Evolutionary conservation across 306 rosid genomes (phyloP).

Genomic region (Cercis canadensis): DNA sequence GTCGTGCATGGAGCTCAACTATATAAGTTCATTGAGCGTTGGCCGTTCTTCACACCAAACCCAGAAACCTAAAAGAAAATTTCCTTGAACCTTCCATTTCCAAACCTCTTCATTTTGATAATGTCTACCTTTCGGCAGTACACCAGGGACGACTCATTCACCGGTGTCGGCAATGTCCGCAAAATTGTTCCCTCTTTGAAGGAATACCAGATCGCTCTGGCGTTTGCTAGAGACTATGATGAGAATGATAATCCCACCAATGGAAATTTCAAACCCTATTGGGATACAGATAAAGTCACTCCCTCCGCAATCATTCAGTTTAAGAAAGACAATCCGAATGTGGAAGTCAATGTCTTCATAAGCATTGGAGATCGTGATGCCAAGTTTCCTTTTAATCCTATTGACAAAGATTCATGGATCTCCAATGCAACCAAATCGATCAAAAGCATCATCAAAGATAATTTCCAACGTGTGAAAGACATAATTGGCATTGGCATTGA

Average conservation of each 20-base stretch:
- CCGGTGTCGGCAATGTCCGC: constrained; percentile 26
- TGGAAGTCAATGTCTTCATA: constrained; percentile 43
- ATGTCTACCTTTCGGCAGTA: constrained; percentile 50
- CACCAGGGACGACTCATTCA: constrained; percentile 49
- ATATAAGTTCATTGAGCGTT: too few relatives aligned
- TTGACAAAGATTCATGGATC: constrained; percentile 24
- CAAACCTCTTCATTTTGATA: not conserved
- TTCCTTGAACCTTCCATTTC: too few relatives aligned
- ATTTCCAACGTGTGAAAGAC: not conserved
- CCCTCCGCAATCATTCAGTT: constrained; percentile 31
- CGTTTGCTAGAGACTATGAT: constrained; percentile 47
- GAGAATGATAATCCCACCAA: constrained; percentile 17
- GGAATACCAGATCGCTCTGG: constrained; percentile 49
- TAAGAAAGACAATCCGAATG: not conserved
- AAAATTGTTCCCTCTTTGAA: constrained; percentile 16
- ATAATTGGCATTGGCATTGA: constrained; percentile 37
- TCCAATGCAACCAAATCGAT: constrained; percentile 45
- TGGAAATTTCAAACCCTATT: constrained; percentile 32
- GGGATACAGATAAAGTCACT: constrained; percentile 43
- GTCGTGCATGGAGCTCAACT: too few relatives aligned
- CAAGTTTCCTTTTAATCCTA: constrained; percentile 30
- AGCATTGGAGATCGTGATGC: constrained; percentile 39
- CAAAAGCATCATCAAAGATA: constrained; percentile 14
- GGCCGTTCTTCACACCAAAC: too few relatives aligned
- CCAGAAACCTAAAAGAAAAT: too few relatives aligned